Evolutionary conservation across 1,284 basidiomycete genomes (phyloP).

Genomic region (Apiotrichum veenhuisii): DNA sequence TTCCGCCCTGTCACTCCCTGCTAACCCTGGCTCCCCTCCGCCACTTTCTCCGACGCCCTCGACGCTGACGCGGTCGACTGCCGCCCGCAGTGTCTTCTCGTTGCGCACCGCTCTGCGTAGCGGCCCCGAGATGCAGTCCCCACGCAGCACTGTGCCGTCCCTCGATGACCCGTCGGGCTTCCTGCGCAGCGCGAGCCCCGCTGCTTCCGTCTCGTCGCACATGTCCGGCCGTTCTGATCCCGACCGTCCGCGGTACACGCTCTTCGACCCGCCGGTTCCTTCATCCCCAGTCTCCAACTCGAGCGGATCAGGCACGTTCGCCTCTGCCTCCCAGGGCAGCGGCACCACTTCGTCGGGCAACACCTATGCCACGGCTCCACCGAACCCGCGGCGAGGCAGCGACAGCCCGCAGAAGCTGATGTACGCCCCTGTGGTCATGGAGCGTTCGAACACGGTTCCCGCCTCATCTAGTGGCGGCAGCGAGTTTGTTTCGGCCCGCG

Average conservation of each 20-base stretch:
- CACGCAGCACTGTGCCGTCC: neutral
- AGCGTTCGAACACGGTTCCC: neutral
- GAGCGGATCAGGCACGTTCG: neutral
- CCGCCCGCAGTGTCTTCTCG: neutral
- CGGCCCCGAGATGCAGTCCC: neutral
- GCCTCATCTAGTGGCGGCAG: neutral
- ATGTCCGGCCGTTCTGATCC: neutral
- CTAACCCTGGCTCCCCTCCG: neutral
- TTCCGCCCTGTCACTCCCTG: slow-evolving; percentile 4
- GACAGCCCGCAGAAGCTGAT: neutral
- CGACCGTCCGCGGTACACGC: slow-evolving; percentile 5
- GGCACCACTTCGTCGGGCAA: neutral
- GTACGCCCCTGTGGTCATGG: neutral
- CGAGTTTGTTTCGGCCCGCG: neutral
- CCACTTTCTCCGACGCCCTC: neutral
- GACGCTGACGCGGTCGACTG: neutral
- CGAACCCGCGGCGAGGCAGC: neutral
- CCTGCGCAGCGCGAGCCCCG: neutral
- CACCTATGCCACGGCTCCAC: slow-evolving; percentile 1
- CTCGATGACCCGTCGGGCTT: slow-evolving; percentile 4
- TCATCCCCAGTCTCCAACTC: neutral
- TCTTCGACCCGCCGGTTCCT: slow-evolving; percentile 12
- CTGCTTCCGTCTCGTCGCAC: neutral
- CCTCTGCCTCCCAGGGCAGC: neutral
- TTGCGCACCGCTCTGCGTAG: neutral